Evolutionary conservation across 371 early-diverging fungal genomes (phyloP), one percentile per base, ranked within the genome.

Genomic region (Mucor lusitanicus): DNA sequence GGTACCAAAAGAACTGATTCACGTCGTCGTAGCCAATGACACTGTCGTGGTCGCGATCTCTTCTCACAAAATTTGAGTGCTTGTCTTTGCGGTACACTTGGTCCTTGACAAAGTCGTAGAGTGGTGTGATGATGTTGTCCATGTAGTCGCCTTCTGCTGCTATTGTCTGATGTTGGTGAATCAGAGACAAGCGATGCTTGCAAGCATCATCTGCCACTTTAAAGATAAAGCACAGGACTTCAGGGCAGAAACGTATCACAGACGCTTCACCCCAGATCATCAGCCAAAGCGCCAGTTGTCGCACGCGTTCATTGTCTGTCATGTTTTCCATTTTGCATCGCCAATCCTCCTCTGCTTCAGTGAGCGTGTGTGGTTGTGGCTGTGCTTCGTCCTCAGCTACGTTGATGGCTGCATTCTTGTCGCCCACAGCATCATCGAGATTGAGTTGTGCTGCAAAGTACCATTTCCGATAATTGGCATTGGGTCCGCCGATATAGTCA

Each of bases 191-290:
- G 42, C 59, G 60, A 15, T 15, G 44, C 2, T 64, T 66, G 0
- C 33, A 33, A 32, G 86, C 80, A 58, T 90, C 90, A 21, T 84
- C 73, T 2, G 95, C 94, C 2, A 91, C 72, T 72, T 91, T 90
- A 74, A 89, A 95, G 17, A 95, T 67, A 69, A 94, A 95, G 71
- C 94, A 93, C 15, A 95, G 81, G 33, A 81, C 84, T 79, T 95
- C 95, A 30, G 94, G 87, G 6, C 87, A 82, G 73, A 91, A 93
- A 17, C 96, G 90, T 46, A 95, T 68, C 17, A 89, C 88, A 0
- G 92, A 83, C 19, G 92, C 93, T 73, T 95, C 96, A 19, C 89
- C 94, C 96, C 96, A 95, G n/a, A 95, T 78, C 28, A 93, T 72
- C 39, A 93, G 81, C 80, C 89, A 95, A 33, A 94, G 85, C 0